Evolutionary conservation across 345 rosid genomes (phyloP).

Genomic region (Kandelia obovata): DNA sequence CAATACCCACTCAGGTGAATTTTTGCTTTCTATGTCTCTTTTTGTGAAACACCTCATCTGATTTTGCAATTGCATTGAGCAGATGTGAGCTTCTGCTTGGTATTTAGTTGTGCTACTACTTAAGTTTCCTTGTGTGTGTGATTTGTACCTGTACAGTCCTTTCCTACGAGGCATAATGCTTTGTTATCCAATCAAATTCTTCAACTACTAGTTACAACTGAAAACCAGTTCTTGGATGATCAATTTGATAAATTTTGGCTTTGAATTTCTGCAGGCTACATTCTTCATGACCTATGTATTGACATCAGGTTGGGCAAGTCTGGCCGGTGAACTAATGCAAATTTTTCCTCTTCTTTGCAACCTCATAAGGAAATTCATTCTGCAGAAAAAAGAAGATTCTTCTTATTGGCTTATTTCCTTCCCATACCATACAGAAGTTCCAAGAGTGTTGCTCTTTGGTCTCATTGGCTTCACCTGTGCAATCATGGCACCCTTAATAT

Average conservation of each 20-base stretch:
- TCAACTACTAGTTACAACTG: too few species aligned
- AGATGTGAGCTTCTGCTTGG: neutral
- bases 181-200: too few species aligned
- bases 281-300: constrained; percentile 89
- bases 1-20: constrained; percentile 78
- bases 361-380: constrained; percentile 39
- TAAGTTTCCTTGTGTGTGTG: too few species aligned
- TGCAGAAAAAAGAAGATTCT: constrained; percentile 43
- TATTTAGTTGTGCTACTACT: neutral
- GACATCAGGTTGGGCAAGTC: constrained; percentile 88
- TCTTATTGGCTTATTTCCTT: constrained; percentile 44
- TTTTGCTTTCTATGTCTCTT: neutral
- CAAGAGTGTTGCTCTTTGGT: constrained; percentile 74
- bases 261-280: constrained; percentile 56
- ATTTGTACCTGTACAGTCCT: too few species aligned
- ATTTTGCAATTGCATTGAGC: neutral
- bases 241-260: neutral
- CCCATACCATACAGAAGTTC: constrained; percentile 86
- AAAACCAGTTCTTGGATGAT: neutral
- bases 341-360: constrained; percentile 55
- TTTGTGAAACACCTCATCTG: neutral
- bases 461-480: constrained; percentile 84
- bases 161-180: too few species aligned
- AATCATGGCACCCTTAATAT: constrained; percentile 73
- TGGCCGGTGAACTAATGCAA: constrained; percentile 74